phyloP scores from a whole-genome alignment of 2,329 filamentous ascomycete species.

The Ophiostoma sp. region DNA sequence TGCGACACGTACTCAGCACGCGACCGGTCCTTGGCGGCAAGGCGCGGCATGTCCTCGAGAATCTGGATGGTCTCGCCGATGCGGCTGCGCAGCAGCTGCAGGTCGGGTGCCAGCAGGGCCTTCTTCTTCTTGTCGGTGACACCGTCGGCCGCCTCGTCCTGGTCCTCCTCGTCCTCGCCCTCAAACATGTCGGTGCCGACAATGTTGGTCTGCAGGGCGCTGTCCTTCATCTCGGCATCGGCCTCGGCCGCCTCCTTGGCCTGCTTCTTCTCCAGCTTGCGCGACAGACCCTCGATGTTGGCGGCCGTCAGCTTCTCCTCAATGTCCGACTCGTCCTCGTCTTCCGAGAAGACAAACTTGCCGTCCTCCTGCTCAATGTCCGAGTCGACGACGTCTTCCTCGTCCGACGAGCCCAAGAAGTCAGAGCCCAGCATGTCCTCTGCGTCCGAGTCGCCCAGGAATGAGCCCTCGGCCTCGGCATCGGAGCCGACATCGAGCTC shows the following conservation, averaged over 20 bases:
- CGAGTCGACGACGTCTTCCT: constrained; percentile 59
- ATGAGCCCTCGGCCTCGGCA: constrained; percentile 46
- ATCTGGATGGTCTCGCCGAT: constrained; percentile 93
- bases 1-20: constrained; percentile 83
- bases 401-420: constrained; percentile 49
- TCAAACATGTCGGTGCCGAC: constrained; percentile 64
- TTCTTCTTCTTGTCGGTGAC: constrained; percentile 42
- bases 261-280: constrained; percentile 71
- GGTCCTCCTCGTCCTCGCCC: constrained; percentile 27
- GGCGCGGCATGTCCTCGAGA: constrained; percentile 77
- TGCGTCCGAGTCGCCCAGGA: constrained; percentile 38
- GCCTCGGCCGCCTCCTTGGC: constrained; percentile 77
- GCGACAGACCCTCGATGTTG: constrained; percentile 88
- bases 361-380: constrained; percentile 54
- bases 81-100: constrained; percentile 79
- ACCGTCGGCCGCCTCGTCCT: constrained; percentile 35
- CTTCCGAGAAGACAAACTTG: constrained; percentile 84
- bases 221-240: constrained; percentile 78
- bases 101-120: constrained; percentile 72
- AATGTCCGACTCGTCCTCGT: constrained; percentile 83
- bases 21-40: constrained; percentile 73
- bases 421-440: constrained; percentile 35
- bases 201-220: constrained; percentile 89
- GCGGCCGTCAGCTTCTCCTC: constrained; percentile 90
- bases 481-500: constrained; percentile 38